phyloP scores from a whole-genome alignment of 2,329 filamentous ascomycete species.

The Aureobasidium leucospermi region DNA sequence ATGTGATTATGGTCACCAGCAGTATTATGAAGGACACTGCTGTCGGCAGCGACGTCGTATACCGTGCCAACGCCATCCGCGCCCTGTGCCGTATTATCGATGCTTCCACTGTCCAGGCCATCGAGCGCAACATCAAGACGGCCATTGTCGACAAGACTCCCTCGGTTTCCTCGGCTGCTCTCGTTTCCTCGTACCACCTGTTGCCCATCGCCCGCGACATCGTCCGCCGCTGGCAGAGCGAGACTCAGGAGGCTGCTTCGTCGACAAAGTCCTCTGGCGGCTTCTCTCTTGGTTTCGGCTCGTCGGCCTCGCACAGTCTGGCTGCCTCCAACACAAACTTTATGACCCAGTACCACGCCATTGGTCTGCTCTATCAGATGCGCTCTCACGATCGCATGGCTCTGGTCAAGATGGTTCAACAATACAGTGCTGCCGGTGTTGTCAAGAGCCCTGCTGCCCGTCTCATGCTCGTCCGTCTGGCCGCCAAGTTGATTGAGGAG shows the following conservation, averaged over 20 bases:
- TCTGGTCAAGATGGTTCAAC: conserved; percentile 99
- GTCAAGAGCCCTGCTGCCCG: conserved; percentile 93
- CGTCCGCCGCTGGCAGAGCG: conserved; percentile 94
- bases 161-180: conserved; percentile 88
- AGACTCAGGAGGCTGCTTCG: conserved; percentile 93
- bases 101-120: conserved; percentile 90
- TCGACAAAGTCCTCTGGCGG: conserved; percentile 81
- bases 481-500: conserved; percentile 89
- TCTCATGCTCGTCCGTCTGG: conserved; percentile 85
- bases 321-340: conserved; percentile 74
- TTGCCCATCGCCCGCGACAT: conserved; percentile 93
- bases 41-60: conserved; percentile 87
- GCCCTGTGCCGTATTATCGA: conserved; percentile 95
- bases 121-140: conserved; percentile 97
- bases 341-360: conserved; percentile 98
- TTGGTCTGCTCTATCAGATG: conserved; percentile 96
- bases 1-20: conserved; percentile 99
- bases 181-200: conserved; percentile 95
- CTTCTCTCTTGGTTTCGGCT: conserved; percentile 87
- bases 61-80: conserved; percentile 90
- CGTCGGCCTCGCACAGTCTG: conserved; percentile 66
- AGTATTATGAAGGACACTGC: conserved; percentile 99
- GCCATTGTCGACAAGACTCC: conserved; percentile 99
- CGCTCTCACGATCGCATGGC: conserved; percentile 96
- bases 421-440: conserved; percentile 83